These are phyloP conservation scores for Barnettozyma siamensis DNA, from an alignment of 805 yeast species.

Conservation along the genomic window DNA sequence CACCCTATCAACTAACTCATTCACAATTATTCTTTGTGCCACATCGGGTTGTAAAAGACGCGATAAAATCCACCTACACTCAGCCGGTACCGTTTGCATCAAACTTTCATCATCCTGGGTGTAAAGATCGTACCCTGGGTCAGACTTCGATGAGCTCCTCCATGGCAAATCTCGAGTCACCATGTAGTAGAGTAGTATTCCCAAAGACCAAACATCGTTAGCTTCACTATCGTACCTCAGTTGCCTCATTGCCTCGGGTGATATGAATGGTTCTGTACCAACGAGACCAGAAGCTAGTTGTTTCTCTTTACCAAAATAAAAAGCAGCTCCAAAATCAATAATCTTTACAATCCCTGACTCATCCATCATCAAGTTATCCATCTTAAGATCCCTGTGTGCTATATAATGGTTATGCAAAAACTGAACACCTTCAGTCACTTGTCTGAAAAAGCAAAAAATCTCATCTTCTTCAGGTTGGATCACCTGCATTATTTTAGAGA, in stretches of 20 bases:
- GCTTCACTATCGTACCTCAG: constrained; percentile 69
- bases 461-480: constrained; percentile 63
- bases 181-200: constrained; percentile 79
- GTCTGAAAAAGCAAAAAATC: constrained; percentile 73
- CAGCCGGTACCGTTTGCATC: no score
- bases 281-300: constrained; percentile 73
- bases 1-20: constrained; percentile 2
- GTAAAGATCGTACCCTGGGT: constrained; percentile 24
- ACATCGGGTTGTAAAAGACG: constrained; percentile 8
- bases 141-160: constrained; percentile 36
- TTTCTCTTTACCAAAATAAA: constrained; percentile 48
- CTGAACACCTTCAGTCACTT: constrained; percentile 65
- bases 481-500: constrained; percentile 82
- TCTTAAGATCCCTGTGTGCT: constrained; percentile 87
- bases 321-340: constrained; percentile 91
- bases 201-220: constrained; percentile 88
- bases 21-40: constrained; percentile 8
- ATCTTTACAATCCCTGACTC: constrained; percentile 69
- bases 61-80: background rate
- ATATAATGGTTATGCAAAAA: constrained; percentile 72
- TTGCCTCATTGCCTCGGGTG: constrained; percentile 77
- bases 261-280: constrained; percentile 89
- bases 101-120: no score
- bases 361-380: constrained; percentile 85
- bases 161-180: constrained; percentile 46